Base-by-base conservation (phyloP, 768 basidiomycete genomes). In the Xerocomellus chrysenteron region DNA sequence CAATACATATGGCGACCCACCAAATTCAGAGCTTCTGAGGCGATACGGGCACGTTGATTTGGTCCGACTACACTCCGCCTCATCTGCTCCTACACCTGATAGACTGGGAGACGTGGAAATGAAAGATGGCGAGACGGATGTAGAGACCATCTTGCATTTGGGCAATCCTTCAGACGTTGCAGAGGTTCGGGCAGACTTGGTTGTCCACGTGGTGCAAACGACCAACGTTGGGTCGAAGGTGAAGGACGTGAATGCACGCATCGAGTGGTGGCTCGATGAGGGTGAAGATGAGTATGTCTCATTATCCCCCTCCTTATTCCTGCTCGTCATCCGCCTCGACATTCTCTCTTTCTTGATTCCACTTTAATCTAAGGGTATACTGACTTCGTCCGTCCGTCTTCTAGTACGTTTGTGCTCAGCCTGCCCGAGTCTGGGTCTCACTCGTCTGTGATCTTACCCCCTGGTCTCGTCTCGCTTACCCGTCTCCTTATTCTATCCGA, bases 1-100 rank as follows among this genome's bases (percentile, higher is more conserved):
- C 84, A 98, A 98, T 70, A 98, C 96, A 0, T 99, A 98, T 69
- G 92, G 88, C 28, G 90, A 95, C 65, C 87, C 85, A 2, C 93
- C 96, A 6, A 98, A 98, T 67, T 83, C 90, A 8, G 95, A 95
- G 62, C 82, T 99, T 9, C 80, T 99, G n/a, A 84, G 97, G 43
- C 84, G 91, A 54, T 98, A 96, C 66, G 97, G 97, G 1, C 90
- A 98, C 65, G 87, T 96, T 52, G 97, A 98, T 72, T 66, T 85
- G 30, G 69, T 94, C 17, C 81, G 80, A 10, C 68, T 88, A 16
- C 73, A 80, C 0, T 61, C 77, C 75, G 78, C 21, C 44, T 26
- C 40, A 24, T 56, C 54, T 13, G 4, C 14, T 37, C 6, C 52
- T 43, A 47, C 32, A 13, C 39, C 32, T 19, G 53, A 58, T 10